These are phyloP conservation scores for Pseudogymnoascus sp. DNA, from an alignment of 2,329 filamentous ascomycete species.

Conservation along the genomic window DNA sequence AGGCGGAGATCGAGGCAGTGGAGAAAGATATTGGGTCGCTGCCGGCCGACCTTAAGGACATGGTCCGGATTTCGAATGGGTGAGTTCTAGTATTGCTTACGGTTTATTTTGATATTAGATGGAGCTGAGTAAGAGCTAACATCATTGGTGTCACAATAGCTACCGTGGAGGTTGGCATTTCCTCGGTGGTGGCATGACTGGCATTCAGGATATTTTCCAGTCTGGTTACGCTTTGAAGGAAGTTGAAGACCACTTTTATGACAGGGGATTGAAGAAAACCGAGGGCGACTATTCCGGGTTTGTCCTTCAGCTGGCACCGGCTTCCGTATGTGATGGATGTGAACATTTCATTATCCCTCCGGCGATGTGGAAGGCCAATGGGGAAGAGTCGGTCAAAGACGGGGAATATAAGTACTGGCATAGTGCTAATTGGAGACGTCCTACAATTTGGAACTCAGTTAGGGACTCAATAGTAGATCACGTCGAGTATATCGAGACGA, in stretches of 20 bases:
- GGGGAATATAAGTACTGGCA: too few species aligned
- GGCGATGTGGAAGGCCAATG: too few species aligned
- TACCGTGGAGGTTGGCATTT: conserved; percentile 15
- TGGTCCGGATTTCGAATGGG: conserved; percentile 15
- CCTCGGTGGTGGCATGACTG: conserved; percentile 13
- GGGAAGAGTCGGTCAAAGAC: too few species aligned
- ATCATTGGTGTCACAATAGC: not conserved
- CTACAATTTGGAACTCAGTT: conserved; percentile 1
- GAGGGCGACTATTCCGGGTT: too few species aligned
- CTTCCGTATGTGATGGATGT: too few species aligned
- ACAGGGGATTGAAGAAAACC: too few species aligned
- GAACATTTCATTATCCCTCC: too few species aligned
- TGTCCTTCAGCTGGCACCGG: too few species aligned
- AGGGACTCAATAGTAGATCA: conserved; percentile 11
- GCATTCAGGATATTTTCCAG: not conserved
- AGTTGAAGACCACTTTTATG: not conserved
- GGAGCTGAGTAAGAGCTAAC: not conserved
- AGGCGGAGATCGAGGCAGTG: conserved; percentile 12
- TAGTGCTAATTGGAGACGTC: too few species aligned
- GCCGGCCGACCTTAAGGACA: conserved; percentile 15
- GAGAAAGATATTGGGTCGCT: conserved; percentile 12
- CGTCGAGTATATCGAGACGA: conserved; percentile 13
- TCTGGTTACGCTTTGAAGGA: not conserved
- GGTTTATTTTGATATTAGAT: not conserved
- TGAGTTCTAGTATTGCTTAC: conserved; percentile 9